These are phyloP conservation scores for Quercus phellos DNA, from an alignment of 331 rosid species.

Conservation along the genomic window DNA sequence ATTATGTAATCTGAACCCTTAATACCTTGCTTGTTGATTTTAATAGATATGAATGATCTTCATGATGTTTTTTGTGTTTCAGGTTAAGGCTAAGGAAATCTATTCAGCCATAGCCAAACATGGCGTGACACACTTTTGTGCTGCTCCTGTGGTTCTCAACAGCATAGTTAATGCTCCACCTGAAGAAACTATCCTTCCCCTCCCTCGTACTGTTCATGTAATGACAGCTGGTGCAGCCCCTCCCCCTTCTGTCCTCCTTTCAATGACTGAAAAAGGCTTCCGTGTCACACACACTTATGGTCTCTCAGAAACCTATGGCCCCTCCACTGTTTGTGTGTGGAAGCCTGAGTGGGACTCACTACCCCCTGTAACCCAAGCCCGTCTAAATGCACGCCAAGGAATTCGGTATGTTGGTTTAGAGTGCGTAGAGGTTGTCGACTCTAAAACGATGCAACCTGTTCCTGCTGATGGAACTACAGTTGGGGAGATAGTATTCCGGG, in stretches of 20 bases:
- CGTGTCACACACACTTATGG: conserved; percentile 89
- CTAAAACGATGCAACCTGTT: conserved; percentile 62
- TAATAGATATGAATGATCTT: not conserved
- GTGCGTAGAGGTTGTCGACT: conserved; percentile 56
- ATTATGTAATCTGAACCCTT: not conserved
- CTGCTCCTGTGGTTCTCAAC: conserved; percentile 92
- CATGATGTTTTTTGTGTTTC: not conserved
- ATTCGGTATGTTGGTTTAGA: conserved; percentile 70
- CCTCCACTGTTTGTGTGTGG: conserved; percentile 84
- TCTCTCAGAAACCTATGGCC: conserved; percentile 86
- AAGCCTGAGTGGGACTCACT: conserved; percentile 87
- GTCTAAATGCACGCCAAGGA: conserved; percentile 86
- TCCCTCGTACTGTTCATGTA: conserved; percentile 67
- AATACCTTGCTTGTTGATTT: not conserved
- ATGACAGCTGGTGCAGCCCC: conserved; percentile 98
- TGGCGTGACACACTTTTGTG: conserved; percentile 87
- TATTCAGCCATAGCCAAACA: conserved; percentile 67
- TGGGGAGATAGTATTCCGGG: conserved; percentile 89
- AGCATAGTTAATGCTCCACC: conserved; percentile 64
- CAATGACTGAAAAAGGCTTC: conserved; percentile 72
- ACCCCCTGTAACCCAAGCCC: conserved; percentile 54
- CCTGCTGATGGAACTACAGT: conserved; percentile 71
- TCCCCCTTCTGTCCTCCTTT: conserved; percentile 69
- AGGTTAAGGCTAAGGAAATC: conserved; percentile 78
- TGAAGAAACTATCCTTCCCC: conserved; percentile 75